These are phyloP conservation scores for Osmanthus fragrans DNA, from an alignment of 257 asterid species.

Conservation along the genomic window DNA sequence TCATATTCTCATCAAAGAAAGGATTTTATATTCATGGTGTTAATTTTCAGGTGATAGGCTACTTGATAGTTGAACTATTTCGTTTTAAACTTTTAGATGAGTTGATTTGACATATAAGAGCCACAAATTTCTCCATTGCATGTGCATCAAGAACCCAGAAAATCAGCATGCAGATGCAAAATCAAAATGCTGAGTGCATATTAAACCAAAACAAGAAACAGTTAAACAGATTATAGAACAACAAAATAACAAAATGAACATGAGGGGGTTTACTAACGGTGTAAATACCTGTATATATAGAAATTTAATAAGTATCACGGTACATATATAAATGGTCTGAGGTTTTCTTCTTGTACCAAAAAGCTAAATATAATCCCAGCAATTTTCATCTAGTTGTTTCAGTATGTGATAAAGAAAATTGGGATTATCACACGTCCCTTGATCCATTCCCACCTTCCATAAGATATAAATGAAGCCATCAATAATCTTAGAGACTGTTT, in stretches of 20 bases:
- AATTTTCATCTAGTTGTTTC: not conserved
- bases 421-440: not conserved
- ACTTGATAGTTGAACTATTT: too few relatives aligned
- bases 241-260: not conserved
- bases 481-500: slow-evolving; percentile 47
- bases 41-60: too few relatives aligned
- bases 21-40: too few relatives aligned
- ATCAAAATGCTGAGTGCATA: not conserved
- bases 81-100: too few relatives aligned
- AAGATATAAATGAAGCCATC: not conserved
- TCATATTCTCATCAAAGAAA: too few relatives aligned
- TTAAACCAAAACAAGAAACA: not conserved
- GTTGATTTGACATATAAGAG: too few relatives aligned
- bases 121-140: not conserved
- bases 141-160: not conserved
- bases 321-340: not conserved
- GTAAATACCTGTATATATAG: not conserved
- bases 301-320: not conserved
- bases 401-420: slow-evolving; percentile 8
- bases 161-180: not conserved
- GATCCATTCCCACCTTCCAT: not conserved
- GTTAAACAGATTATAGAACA: too few relatives aligned
- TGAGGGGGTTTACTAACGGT: not conserved
- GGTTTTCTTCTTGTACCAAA: not conserved
- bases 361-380: not conserved